phyloP scores from a whole-genome alignment of 345 rosid genomes.

The Dimocarpus longan region DNA sequence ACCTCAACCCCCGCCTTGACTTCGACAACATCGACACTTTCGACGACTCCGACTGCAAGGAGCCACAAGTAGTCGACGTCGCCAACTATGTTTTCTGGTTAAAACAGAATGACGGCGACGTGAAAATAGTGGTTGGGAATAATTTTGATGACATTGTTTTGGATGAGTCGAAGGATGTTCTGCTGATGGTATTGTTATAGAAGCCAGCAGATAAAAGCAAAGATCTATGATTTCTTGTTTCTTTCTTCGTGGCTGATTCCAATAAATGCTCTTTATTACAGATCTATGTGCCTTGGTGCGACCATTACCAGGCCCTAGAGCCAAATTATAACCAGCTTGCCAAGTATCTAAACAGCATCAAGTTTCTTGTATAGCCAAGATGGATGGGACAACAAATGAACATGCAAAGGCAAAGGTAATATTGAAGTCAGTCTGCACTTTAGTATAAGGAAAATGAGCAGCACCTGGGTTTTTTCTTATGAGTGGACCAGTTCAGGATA shows the following conservation, averaged over 20 bases:
- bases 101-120: slow-evolving; percentile 87
- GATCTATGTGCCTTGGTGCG: slow-evolving; percentile 99
- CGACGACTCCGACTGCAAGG: too few relatives aligned
- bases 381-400: slow-evolving; percentile 98
- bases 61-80: too few relatives aligned
- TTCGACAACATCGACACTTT: too few relatives aligned
- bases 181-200: slow-evolving; percentile 71
- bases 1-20: too few relatives aligned
- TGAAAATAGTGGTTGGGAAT: slow-evolving; percentile 90
- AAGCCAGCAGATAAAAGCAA: background rate
- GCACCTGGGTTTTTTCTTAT: too few relatives aligned
- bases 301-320: slow-evolving; percentile 95
- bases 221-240: background rate
- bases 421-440: background rate
- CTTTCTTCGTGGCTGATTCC: slow-evolving; percentile 13
- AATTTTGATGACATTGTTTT: slow-evolving; percentile 89
- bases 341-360: slow-evolving; percentile 72
- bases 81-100: slow-evolving; percentile 12
- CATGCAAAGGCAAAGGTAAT: slow-evolving; percentile 96
- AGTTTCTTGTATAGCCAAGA: slow-evolving; percentile 91
- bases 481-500: too few relatives aligned
- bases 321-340: slow-evolving; percentile 93
- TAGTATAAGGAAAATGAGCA: background rate
- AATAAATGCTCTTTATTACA: slow-evolving; percentile 30
- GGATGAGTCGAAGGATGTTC: slow-evolving; percentile 94